Evolutionary conservation across 1,284 basidiomycete species (phyloP), one percentile per base, ranked within the genome.

Genomic region (Rhodotorula sp.): DNA sequence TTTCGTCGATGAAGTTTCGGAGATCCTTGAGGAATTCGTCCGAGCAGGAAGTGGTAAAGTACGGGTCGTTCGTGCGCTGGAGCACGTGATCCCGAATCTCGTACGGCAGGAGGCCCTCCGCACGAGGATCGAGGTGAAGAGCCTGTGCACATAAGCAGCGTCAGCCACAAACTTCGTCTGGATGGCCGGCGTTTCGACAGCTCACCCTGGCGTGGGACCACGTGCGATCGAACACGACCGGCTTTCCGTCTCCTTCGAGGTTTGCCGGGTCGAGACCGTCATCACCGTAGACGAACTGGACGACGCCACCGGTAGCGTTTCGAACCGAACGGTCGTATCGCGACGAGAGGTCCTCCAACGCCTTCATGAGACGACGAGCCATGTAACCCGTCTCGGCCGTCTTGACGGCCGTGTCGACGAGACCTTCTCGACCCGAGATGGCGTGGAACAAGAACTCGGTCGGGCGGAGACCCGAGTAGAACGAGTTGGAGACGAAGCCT

Each of bases 321-420:
- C 97, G 87, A 26, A 99, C 95, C n/a, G 92, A 94, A 45, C 95
- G 83, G 81, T 99, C 97, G 81, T 99, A 99, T 73, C 97, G 93
- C 0, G 93, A 95, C 8, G 93, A 95, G 60, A 99, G 84, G 84
- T 99, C 97, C 81, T 99, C 97, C 76, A 99, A 83, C 3, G 97
- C 95, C 82, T 99, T 99, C 97, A 99, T 99, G 76, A 99, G 83
- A 73, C 97, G 90, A 72, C 97, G 89, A 79, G 95, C 93, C 95
- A 99, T 99, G 84, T 99, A 99, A 56, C 97, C 97, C 2, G 97
- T 99, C 82, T 99, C 97, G 26, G 97, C 97, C 1, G 97, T 99
- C 84, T 99, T 99, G 82, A 99, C 97, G 34, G 97, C 97, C 0
- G 97, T 99, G 83, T 99, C 97, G 79, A 99, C 95, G 59, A 99